phyloP scores from a whole-genome alignment of 1,139 yeast species.

The Arxiozyma heterogenica region DNA sequence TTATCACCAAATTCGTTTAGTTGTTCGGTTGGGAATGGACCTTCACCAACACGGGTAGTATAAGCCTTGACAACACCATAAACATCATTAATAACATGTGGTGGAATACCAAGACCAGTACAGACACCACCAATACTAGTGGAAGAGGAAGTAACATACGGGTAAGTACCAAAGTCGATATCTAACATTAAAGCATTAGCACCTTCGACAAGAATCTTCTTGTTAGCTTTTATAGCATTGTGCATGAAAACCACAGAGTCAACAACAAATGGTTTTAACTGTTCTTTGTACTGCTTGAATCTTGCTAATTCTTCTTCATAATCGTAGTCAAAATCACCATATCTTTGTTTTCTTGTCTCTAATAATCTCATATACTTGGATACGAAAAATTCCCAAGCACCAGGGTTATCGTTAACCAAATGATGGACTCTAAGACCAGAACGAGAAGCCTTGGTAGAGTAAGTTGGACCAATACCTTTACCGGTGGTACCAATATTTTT shows the following conservation, averaged over 20 bases:
- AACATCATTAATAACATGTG: conserved; percentile 63
- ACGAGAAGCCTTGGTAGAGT: conserved; percentile 92
- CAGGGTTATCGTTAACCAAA: conserved; percentile 79
- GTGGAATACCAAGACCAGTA: conserved; percentile 95
- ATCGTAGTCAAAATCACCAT: conserved; percentile 88
- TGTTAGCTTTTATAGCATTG: conserved; percentile 63
- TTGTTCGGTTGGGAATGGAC: conserved; percentile 98
- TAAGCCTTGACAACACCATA: conserved; percentile 98
- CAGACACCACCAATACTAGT: conserved; percentile 98
- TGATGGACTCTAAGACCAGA: conserved; percentile 97
- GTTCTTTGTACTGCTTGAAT: conserved; percentile 66
- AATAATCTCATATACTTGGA: conserved; percentile 67
- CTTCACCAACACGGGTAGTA: conserved; percentile 98
- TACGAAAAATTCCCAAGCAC: conserved; percentile 89
- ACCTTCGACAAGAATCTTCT: conserved; percentile 90
- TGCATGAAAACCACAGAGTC: conserved; percentile 90
- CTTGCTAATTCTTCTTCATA: conserved; percentile 67
- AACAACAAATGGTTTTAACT: conserved; percentile 80
- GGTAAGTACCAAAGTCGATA: conserved; percentile 96
- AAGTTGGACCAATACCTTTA: conserved; percentile 98
- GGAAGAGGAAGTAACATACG: conserved; percentile 90
- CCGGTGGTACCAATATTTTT: conserved; percentile 98
- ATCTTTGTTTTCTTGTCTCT: conserved; percentile 74
- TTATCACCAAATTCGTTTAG: conserved; percentile 79
- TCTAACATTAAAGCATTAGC: conserved; percentile 98